Conservation (phyloP, 768 basidiomycete genomes). For the Lactifluus piperatus region DNA sequence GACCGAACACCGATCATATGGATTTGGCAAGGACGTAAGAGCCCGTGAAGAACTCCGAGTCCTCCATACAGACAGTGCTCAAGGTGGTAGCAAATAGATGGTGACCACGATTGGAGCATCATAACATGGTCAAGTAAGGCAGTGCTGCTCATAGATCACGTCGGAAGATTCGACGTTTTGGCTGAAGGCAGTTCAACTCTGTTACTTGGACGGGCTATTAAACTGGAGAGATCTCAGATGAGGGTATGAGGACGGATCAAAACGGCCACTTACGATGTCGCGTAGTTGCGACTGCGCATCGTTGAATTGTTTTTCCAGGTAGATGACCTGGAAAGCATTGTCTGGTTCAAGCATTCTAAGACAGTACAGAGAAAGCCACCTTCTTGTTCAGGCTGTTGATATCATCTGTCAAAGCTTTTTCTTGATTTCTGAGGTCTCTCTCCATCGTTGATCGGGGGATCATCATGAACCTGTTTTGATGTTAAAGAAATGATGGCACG, state of each 20-base stretch:
- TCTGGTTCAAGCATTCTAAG: neutral
- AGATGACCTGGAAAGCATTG: conserved; percentile 53
- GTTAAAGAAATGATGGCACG: neutral
- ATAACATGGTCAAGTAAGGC: neutral
- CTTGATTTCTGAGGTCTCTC: conserved; percentile 59
- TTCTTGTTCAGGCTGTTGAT: conserved; percentile 79
- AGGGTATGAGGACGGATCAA: neutral
- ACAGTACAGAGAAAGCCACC: conserved; percentile 32
- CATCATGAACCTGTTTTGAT: conserved; percentile 71
- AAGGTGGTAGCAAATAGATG: neutral
- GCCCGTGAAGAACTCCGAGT: neutral
- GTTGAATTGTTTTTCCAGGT: conserved; percentile 87
- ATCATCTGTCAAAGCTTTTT: conserved; percentile 80
- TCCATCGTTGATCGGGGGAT: conserved; percentile 77
- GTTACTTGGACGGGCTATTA: conserved; percentile 36
- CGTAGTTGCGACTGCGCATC: conserved; percentile 82
- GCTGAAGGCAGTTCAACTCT: neutral
- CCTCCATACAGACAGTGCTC: neutral
- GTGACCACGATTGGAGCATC: neutral
- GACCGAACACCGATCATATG: neutral
- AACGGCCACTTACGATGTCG: conserved; percentile 50
- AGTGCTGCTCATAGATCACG: neutral
- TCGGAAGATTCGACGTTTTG: neutral
- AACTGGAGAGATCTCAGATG: conserved; percentile 33
- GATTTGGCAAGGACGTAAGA: neutral